phyloP scores from a whole-genome alignment of 768 basidiomycete genomes.

The Mycena olivaceomarginata region DNA sequence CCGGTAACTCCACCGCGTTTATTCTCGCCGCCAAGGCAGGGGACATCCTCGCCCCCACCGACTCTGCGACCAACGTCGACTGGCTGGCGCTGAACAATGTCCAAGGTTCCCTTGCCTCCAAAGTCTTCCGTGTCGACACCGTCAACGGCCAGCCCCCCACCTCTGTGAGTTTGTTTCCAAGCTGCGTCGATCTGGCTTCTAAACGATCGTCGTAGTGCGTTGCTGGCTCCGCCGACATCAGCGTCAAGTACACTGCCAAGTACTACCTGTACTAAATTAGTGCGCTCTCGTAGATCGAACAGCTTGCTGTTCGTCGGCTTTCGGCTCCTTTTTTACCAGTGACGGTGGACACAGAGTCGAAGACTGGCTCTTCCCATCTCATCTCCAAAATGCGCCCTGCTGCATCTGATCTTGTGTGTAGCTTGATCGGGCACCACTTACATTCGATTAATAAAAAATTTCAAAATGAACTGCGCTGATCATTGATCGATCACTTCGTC shows the following conservation, averaged over 20 bases:
- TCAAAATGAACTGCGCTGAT: too few relatives aligned
- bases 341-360: conserved; percentile 3
- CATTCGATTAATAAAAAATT: too few relatives aligned
- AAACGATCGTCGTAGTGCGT: neutral
- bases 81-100: too few relatives aligned
- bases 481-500: too few relatives aligned
- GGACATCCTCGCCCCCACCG: too few relatives aligned
- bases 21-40: conserved; percentile 48
- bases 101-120: too few relatives aligned
- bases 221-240: too few relatives aligned
- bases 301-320: neutral
- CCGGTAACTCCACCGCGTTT: conserved; percentile 38
- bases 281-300: neutral
- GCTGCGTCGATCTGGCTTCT: neutral
- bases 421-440: neutral
- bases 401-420: neutral
- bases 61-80: too few relatives aligned
- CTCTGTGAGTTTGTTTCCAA: neutral
- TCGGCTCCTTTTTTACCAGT: conserved; percentile 8
- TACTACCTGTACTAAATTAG: neutral
- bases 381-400: neutral
- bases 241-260: too few relatives aligned
- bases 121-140: conserved; percentile 45
- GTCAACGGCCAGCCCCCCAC: conserved; percentile 23
- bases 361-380: conserved; percentile 11